Conservation (phyloP, 257 asterid genomes). For the Penstemon barbatus region DNA sequence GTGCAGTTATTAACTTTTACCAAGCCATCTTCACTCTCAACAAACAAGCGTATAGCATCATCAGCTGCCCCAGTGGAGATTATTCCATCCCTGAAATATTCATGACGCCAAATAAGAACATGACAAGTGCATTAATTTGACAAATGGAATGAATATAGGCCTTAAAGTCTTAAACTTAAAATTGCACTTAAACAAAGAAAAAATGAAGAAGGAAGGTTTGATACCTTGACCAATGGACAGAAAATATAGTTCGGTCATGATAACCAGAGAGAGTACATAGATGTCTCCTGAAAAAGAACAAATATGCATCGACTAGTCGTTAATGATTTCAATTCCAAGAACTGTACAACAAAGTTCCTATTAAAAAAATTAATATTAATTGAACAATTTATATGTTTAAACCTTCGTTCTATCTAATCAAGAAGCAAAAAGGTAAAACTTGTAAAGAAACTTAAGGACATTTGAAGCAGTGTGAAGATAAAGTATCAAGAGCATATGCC, state of each 20-base stretch:
- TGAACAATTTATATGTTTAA: not conserved
- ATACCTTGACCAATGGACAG: slow-evolving; percentile 94
- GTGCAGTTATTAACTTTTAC: slow-evolving; percentile 34
- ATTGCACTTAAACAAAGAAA: not conserved
- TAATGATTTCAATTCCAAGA: not conserved
- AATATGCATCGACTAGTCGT: slow-evolving; percentile 27
- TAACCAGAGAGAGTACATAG: slow-evolving; percentile 82
- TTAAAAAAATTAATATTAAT: too few relatives aligned
- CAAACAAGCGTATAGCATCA: slow-evolving; percentile 85
- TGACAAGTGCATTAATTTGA: slow-evolving; percentile 2
- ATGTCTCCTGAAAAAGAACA: slow-evolving; percentile 64
- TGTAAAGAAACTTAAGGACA: slow-evolving; percentile 10
- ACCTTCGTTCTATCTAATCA: slow-evolving; percentile 8
- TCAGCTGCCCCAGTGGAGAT: slow-evolving; percentile 89
- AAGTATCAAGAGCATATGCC: slow-evolving; percentile 17
- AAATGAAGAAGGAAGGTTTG: slow-evolving; percentile 12
- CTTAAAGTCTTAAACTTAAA: not conserved
- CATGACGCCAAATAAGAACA: slow-evolving; percentile 20
- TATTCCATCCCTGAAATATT: slow-evolving; percentile 72
- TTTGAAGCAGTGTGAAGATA: slow-evolving; percentile 12
- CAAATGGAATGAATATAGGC: slow-evolving; percentile 10
- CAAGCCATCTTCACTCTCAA: slow-evolving; percentile 57
- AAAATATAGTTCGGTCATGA: slow-evolving; percentile 89
- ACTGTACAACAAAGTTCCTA: not conserved
- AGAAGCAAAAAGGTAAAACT: slow-evolving; percentile 14